Evolutionary conservation across 192 early-diverging fungal genomes (phyloP).

Genomic region (Chytriomyces hyalinus): DNA sequence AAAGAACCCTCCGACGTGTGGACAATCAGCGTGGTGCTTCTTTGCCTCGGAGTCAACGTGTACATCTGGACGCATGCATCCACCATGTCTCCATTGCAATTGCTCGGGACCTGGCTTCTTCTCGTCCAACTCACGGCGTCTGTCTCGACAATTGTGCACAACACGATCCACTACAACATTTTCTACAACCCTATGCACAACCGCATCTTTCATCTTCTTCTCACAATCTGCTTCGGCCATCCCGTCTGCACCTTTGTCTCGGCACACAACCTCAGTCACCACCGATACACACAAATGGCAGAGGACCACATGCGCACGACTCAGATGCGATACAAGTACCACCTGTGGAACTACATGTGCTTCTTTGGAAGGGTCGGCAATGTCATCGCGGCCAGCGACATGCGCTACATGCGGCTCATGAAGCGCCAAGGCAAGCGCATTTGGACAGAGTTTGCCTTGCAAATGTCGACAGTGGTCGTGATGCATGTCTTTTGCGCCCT

Average conservation of each 20-base stretch:
- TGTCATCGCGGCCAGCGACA: neutral
- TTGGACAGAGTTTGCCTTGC: neutral
- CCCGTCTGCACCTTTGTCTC: slow-evolving; percentile 15
- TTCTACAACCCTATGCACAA: neutral
- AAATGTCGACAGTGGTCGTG: neutral
- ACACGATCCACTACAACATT: slow-evolving; percentile 6
- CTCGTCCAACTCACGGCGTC: slow-evolving; percentile 9
- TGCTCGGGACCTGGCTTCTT: neutral
- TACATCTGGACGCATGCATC: neutral
- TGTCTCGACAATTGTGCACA: slow-evolving; percentile 9
- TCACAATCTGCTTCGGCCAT: slow-evolving; percentile 14
- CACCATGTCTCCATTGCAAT: neutral
- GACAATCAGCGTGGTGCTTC: neutral
- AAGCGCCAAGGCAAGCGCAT: neutral
- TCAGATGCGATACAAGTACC: slow-evolving; percentile 9
- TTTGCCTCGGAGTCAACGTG: neutral
- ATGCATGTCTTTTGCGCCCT: neutral
- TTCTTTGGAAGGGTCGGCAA: neutral
- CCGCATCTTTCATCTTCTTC: neutral
- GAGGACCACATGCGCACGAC: slow-evolving; percentile 7
- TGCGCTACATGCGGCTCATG: slow-evolving; percentile 17
- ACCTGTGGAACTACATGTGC: neutral
- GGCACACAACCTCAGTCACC: neutral
- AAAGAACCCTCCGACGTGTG: slow-evolving; percentile 3
- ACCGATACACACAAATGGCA: slow-evolving; percentile 7